Evolutionary conservation across 2,329 filamentous ascomycete genomes (phyloP).

Genomic region (Chaetomium sp.): DNA sequence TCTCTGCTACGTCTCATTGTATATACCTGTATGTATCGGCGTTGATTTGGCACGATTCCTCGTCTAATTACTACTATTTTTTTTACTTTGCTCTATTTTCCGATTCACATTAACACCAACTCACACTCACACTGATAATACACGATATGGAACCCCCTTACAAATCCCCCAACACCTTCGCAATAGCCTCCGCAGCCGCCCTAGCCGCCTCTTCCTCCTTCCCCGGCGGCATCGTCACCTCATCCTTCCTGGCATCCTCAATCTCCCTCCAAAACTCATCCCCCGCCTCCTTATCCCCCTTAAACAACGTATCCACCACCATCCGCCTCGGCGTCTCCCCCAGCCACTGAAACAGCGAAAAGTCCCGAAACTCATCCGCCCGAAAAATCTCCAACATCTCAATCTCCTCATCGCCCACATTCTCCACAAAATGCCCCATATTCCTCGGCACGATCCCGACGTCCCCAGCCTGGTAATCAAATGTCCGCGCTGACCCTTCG

Average conservation of each 20-base stretch:
- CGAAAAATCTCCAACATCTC: constrained; percentile 73
- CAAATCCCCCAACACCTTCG: neutral
- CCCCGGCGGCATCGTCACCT: constrained; percentile 14
- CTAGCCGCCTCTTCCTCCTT: neutral
- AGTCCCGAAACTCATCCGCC: constrained; percentile 64
- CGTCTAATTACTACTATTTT: too few species aligned
- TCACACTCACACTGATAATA: too few species aligned
- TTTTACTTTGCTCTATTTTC: too few species aligned
- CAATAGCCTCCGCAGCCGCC: neutral
- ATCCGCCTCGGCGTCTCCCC: constrained; percentile 62
- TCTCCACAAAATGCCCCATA: constrained; percentile 78
- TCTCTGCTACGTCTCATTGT: too few species aligned
- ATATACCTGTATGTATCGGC: too few species aligned
- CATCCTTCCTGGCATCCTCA: constrained; percentile 53
- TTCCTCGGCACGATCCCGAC: constrained; percentile 71
- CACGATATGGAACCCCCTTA: neutral
- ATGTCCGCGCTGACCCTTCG: constrained; percentile 63
- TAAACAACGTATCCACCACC: constrained; percentile 61
- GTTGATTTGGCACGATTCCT: too few species aligned
- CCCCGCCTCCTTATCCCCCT: constrained; percentile 52
- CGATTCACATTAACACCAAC: too few species aligned
- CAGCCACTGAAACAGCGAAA: constrained; percentile 69
- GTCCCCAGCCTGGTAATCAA: constrained; percentile 69
- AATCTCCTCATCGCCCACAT: constrained; percentile 67
- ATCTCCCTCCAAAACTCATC: constrained; percentile 57